Evolutionary conservation across 352 stramenopile genomes (phyloP), one percentile per base, ranked within the genome.

Genomic region (Pythium utonaiense): DNA sequence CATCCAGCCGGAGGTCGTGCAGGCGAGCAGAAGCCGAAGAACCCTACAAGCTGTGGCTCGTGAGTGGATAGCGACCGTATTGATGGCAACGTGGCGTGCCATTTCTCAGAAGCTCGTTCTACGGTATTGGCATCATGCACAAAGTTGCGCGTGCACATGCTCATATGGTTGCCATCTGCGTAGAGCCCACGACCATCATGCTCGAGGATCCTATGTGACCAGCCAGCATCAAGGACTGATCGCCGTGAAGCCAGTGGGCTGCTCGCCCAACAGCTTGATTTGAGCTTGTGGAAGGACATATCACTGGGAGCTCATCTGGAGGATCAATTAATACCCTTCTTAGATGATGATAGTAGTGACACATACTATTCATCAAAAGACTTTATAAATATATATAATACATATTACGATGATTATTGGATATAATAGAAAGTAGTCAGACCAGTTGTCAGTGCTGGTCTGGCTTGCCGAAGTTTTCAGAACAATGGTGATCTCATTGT

Each of bases 181-280:
- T n/a, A n/a, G n/a, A n/a, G n/a, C n/a, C n/a, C n/a, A n/a, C n/a
- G n/a, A n/a, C n/a, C n/a, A n/a, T n/a, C n/a, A n/a, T n/a, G n/a
- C n/a, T n/a, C n/a, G n/a, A n/a, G n/a, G n/a, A n/a, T n/a, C n/a
- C 40, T 25, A 47, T 47, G 40, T 28, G 40, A 47, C 40, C 40
- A 47, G 40, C 4, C 40, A 47, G 40, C 40, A 19, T 27, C 40
- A 47, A 47, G 40, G 38, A 47, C 19, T 47, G 40, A 47, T 25
- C n/a, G 17, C 40, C 40, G 7, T 47, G 40, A 47, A 47, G 40
- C 40, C 40, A 47, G 40, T 16, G 40, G 27, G 19, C 40, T 47
- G 40, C 40, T 19, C 19, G 19, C 19, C 40, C 40, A 47, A 47
- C 40, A 47, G 40, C 40, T 47, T 47, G 40, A 25, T 28, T 25